Evolutionary conservation across 306 rosid genomes (phyloP).

Genomic region (Cucurbita argyrosperma): DNA sequence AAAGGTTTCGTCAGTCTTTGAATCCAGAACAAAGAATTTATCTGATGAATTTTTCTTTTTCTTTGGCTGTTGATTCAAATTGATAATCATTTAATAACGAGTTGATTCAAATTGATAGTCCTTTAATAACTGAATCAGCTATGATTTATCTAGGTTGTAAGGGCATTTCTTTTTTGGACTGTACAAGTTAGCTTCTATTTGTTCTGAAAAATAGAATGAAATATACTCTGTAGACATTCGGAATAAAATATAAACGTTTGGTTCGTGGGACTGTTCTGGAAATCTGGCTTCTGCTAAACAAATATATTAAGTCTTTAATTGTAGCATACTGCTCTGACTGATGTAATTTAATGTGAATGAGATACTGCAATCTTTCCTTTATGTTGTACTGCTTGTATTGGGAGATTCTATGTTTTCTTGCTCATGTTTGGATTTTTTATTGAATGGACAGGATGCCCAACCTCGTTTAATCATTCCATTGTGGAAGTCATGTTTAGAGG

Average conservation of each 20-base stretch:
- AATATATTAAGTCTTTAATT: too few relatives aligned
- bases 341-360: background rate
- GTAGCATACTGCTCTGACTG: background rate
- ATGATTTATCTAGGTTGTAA: background rate
- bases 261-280: background rate
- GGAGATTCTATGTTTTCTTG: background rate
- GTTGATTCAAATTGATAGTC: background rate
- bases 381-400: background rate
- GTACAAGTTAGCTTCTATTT: background rate
- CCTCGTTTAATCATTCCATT: constrained; percentile 58
- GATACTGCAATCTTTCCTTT: background rate
- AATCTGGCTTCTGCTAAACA: background rate
- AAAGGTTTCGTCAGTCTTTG: background rate
- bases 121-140: background rate
- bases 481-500: constrained; percentile 82
- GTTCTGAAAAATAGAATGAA: background rate
- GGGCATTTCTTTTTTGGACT: background rate
- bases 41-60: background rate
- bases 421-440: constrained; percentile 8
- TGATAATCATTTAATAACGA: background rate
- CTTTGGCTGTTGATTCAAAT: background rate
- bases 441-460: constrained; percentile 60
- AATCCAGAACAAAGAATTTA: background rate
- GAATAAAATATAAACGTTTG: background rate
- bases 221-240: background rate